These are phyloP conservation scores for Protomyces lactucae-debilis DNA, from an alignment of 1,139 yeast genomes.

Conservation along the genomic window DNA sequence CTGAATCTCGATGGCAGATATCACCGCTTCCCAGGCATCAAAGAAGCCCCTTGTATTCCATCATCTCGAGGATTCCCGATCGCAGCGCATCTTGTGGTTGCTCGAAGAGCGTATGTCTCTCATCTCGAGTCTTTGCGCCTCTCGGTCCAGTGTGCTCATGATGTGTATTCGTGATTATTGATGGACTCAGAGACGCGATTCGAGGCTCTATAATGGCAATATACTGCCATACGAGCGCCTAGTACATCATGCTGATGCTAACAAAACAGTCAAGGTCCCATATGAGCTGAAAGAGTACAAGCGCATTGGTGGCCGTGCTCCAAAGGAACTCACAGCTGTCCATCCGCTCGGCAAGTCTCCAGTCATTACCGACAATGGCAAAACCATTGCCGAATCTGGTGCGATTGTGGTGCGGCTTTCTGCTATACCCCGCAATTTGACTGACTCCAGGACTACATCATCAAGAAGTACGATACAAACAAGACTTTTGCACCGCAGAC, in stretches of 20 bases:
- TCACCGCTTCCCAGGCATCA: not conserved
- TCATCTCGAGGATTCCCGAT: slow-evolving; percentile 49
- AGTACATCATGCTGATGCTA: not conserved
- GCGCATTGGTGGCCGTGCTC: slow-evolving; percentile 45
- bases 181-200: too few relatives aligned
- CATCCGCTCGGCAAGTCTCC: slow-evolving; percentile 60
- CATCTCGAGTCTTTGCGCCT: too few relatives aligned
- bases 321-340: slow-evolving; percentile 46
- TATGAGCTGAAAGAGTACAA: slow-evolving; percentile 40
- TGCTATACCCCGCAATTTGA: too few relatives aligned
- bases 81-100: slow-evolving; percentile 54
- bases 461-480: slow-evolving; percentile 38
- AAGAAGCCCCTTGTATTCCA: slow-evolving; percentile 10
- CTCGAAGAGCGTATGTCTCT: slow-evolving; percentile 43
- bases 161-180: not conserved
- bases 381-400: slow-evolving; percentile 36
- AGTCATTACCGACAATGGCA: slow-evolving; percentile 45
- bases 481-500: slow-evolving; percentile 17
- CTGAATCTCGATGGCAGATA: too few relatives aligned
- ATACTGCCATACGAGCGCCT: too few relatives aligned
- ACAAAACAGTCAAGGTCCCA: not conserved
- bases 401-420: slow-evolving; percentile 32
- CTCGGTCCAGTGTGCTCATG: not conserved
- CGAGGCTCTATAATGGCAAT: too few relatives aligned
- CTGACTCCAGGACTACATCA: slow-evolving; percentile 33